Conservation (phyloP, 78 protist genomes). For the Acrasis kona region DNA sequence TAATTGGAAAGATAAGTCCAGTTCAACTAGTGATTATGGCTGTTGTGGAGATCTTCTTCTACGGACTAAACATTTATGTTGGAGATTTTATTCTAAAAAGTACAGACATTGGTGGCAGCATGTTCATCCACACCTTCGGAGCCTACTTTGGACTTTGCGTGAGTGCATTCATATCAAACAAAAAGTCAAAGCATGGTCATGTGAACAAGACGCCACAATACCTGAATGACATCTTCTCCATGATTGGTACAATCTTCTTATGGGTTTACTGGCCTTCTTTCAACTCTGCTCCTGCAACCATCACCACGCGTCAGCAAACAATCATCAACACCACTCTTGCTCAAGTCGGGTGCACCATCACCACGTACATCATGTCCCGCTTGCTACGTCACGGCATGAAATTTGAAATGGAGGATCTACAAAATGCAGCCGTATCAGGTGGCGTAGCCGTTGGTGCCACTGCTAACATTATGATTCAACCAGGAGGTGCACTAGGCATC, state of each 20-base stretch:
- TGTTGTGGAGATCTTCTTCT: conserved; percentile 56
- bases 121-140: conserved; percentile 85
- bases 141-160: conserved; percentile 84
- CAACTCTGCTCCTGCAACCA: conserved; percentile 84
- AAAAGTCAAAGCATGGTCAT: no score
- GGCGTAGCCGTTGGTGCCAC: conserved; percentile 83
- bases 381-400: conserved; percentile 1
- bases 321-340: background rate
- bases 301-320: conserved; percentile 25
- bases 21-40: conserved; percentile 61
- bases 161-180: no score
- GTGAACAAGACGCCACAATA: no score
- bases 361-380: background rate
- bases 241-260: conserved; percentile 80
- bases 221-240: conserved; percentile 79
- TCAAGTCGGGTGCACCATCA: background rate
- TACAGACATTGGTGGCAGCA: conserved; percentile 86
- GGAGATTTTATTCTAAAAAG: conserved; percentile 14
- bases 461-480: conserved; percentile 41
- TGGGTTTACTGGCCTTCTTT: conserved; percentile 89
- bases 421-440: conserved; percentile 87
- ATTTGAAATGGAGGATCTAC: conserved; percentile 67
- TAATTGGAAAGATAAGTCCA: conserved; percentile 73
- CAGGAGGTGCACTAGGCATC: conserved; percentile 46
- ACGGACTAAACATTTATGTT: conserved; percentile 46